Conservation (phyloP, 345 rosid genomes). For the Heritiera fomes region DNA sequence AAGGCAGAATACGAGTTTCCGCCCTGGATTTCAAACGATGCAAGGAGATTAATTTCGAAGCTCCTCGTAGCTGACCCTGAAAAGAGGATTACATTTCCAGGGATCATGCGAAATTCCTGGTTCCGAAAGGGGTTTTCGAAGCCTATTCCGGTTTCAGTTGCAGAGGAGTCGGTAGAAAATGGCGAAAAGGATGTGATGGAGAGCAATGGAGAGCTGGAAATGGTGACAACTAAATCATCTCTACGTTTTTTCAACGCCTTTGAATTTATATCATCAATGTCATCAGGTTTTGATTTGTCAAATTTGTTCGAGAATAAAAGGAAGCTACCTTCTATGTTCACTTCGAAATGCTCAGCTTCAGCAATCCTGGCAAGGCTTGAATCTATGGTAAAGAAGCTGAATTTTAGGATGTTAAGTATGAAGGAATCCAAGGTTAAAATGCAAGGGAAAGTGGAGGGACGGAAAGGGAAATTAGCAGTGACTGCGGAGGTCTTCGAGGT, state of each 20-base stretch:
- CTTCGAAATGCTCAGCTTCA: conserved; percentile 51
- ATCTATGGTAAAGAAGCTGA: conserved; percentile 49
- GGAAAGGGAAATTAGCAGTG: conserved; percentile 59
- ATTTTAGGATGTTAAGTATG: conserved; percentile 47
- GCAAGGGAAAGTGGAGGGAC: conserved; percentile 49
- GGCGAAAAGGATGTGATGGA: background rate
- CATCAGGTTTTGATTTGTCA: conserved; percentile 78
- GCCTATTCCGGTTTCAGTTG: conserved; percentile 36
- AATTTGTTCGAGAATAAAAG: conserved; percentile 58
- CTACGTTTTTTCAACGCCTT: conserved; percentile 66
- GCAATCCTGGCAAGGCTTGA: conserved; percentile 52
- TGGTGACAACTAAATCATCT: background rate
- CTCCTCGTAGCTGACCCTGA: conserved; percentile 19
- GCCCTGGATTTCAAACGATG: conserved; percentile 21
- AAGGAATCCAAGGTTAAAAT: conserved; percentile 52
- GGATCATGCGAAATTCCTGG: conserved; percentile 15
- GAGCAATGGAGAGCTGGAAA: background rate
- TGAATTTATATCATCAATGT: conserved; percentile 73
- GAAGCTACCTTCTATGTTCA: conserved; percentile 55
- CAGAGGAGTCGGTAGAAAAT: conserved; percentile 27
- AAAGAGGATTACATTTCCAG: conserved; percentile 12
- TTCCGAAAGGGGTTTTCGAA: conserved; percentile 20
- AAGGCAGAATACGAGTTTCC: conserved; percentile 23
- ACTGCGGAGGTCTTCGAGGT: conserved; percentile 67
- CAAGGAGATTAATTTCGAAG: conserved; percentile 21